Conservation (phyloP, 805 yeast genomes). For the Grigorovia humatica region DNA sequence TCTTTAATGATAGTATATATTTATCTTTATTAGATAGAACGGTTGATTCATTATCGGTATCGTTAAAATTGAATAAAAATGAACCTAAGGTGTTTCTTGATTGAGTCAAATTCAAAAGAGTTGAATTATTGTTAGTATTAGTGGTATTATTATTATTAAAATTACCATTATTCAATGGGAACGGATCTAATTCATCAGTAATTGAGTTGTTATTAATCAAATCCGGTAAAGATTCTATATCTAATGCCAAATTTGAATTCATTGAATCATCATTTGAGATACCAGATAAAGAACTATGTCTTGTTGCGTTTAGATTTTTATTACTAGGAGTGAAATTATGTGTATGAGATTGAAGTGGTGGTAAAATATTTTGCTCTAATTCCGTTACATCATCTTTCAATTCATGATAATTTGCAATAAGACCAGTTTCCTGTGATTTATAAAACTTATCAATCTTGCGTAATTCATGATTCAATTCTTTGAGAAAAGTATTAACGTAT, state of each 20-base stretch:
- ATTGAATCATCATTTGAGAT: not conserved
- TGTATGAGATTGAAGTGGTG: not conserved
- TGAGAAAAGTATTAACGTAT: slow-evolving; percentile 48
- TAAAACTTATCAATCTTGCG: slow-evolving; percentile 69
- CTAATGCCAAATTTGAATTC: slow-evolving; percentile 1
- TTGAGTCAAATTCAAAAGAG: not conserved
- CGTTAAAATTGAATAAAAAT: not conserved
- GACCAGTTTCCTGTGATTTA: slow-evolving; percentile 44
- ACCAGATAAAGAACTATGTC: not conserved
- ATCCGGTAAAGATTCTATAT: slow-evolving; percentile 4
- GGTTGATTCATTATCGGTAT: not conserved
- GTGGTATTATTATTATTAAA: not conserved
- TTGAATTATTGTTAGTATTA: not conserved
- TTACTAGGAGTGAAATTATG: too few species aligned
- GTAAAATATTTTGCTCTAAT: slow-evolving; percentile 32
- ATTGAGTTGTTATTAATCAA: not conserved
- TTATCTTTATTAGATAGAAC: not conserved
- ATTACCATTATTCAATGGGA: not conserved
- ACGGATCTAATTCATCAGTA: not conserved
- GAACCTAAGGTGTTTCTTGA: slow-evolving; percentile 2
- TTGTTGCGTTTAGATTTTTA: not conserved
- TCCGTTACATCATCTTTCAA: slow-evolving; percentile 53
- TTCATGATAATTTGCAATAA: slow-evolving; percentile 35
- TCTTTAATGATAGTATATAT: slow-evolving; percentile 34
- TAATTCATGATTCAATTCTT: slow-evolving; percentile 71